Evolutionary conservation across 192 early-diverging fungal species (phyloP).

Genomic region (Entrophospora sp.): DNA sequence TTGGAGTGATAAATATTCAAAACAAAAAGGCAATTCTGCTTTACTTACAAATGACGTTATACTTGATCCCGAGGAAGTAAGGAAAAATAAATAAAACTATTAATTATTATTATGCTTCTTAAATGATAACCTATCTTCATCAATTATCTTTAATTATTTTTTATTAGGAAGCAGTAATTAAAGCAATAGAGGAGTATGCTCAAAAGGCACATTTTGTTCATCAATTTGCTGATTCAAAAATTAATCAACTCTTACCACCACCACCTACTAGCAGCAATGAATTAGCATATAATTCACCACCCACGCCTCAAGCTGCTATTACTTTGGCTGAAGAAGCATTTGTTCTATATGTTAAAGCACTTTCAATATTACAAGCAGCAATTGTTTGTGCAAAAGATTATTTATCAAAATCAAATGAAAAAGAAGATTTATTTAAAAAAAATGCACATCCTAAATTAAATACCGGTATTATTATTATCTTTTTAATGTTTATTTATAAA

Average conservation of each 20-base stretch:
- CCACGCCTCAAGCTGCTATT: conserved; percentile 20
- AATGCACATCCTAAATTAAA: conserved; percentile 32
- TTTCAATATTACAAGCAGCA: conserved; percentile 54
- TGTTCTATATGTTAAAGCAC: conserved; percentile 57
- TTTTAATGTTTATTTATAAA: too few species aligned
- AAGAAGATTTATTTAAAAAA: too few species aligned
- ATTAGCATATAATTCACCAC: conserved; percentile 21
- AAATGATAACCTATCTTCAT: not conserved
- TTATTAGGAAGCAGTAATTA: conserved; percentile 43
- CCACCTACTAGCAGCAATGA: conserved; percentile 19
- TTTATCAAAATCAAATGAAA: conserved; percentile 41
- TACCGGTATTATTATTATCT: conserved; percentile 26
- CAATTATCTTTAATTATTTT: conserved; percentile 3
- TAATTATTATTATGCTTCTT: not conserved
- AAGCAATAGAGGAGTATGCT: conserved; percentile 59
- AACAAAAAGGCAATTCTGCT: conserved; percentile 10
- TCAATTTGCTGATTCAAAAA: conserved; percentile 51
- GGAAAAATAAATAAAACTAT: not conserved
- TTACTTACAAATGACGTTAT: not conserved
- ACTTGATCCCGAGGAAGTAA: conserved; percentile 21
- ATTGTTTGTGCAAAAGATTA: conserved; percentile 46
- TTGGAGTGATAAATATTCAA: conserved; percentile 25
- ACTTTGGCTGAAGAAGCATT: conserved; percentile 59
- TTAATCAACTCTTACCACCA: conserved; percentile 45
- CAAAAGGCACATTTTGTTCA: conserved; percentile 63